Evolutionary conservation across 345 rosid species (phyloP).

Genomic region (Turritis glabra): DNA sequence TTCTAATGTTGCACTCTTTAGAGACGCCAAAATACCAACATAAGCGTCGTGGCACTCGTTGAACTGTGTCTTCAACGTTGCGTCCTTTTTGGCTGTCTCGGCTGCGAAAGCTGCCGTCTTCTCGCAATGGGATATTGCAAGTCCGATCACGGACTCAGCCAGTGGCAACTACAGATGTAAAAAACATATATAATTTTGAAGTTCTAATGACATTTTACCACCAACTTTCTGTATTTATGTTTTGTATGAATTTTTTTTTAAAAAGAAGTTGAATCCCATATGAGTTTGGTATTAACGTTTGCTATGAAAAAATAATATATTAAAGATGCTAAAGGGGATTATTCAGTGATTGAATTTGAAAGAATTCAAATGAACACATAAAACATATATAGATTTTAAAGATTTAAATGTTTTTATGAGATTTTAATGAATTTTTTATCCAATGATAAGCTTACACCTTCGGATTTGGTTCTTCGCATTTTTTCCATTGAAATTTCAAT

Average conservation of each 20-base stretch:
- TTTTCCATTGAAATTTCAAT: neutral
- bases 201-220: neutral
- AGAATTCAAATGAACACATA: neutral
- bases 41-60: conserved; percentile 26
- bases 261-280: too few relatives aligned
- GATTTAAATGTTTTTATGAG: too few relatives aligned
- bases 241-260: too few relatives aligned
- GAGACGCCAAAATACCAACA: conserved; percentile 24
- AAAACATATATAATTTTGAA: neutral
- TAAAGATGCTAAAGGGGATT: neutral
- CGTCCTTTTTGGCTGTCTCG: conserved; percentile 22
- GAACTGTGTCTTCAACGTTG: conserved; percentile 4
- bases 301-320: too few relatives aligned
- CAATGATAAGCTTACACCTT: neutral
- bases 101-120: conserved; percentile 9
- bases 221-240: too few relatives aligned
- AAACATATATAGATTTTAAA: too few relatives aligned
- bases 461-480: neutral
- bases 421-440: neutral
- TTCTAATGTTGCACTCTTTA: conserved; percentile 17
- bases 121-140: conserved; percentile 29
- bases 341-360: neutral
- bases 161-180: conserved; percentile 13
- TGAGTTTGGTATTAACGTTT: neutral
- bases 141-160: conserved; percentile 6